Evolutionary conservation across 1,139 yeast species (phyloP).

Genomic region (Lodderomyces parapsilosis): DNA sequence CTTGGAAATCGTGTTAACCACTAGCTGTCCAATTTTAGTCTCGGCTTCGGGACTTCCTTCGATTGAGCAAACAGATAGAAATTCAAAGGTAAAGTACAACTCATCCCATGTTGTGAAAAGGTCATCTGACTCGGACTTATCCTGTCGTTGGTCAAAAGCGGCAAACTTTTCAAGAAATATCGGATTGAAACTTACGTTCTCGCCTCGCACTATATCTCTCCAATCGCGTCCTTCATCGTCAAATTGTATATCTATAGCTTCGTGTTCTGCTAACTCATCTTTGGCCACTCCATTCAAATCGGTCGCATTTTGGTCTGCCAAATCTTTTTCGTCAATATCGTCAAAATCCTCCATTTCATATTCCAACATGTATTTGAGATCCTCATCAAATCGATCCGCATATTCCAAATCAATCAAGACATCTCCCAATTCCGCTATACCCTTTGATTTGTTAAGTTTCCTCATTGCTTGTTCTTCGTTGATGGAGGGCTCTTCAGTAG

Average conservation of each 20-base stretch:
- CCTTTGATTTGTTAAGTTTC: constrained; percentile 22
- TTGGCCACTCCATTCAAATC: background rate
- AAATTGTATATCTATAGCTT: constrained; percentile 35
- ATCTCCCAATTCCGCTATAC: constrained; percentile 47
- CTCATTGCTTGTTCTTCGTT: constrained; percentile 20
- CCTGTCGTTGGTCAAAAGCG: constrained; percentile 17
- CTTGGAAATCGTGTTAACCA: constrained; percentile 50
- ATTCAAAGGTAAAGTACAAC: constrained; percentile 28
- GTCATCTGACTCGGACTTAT: constrained; percentile 24
- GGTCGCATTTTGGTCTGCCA: background rate
- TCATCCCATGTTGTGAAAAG: constrained; percentile 33
- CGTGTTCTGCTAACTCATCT: constrained; percentile 2
- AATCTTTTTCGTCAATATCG: constrained; percentile 3
- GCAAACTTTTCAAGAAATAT: constrained; percentile 21
- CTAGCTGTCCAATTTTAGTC: constrained; percentile 36
- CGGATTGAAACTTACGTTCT: constrained; percentile 31
- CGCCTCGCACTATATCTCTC: constrained; percentile 66
- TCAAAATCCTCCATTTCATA: constrained; percentile 19
- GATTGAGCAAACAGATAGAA: constrained; percentile 23
- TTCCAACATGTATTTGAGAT: constrained; percentile 68
- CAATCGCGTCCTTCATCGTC: constrained; percentile 65
- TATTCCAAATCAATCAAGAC: constrained; percentile 57
- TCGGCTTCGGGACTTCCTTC: constrained; percentile 29
- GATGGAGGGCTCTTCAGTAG: constrained; percentile 14
- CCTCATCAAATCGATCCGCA: constrained; percentile 72